A percentile compares a stretch with the other conserved stretches of the same genome.
These are phyloP conservation scores for Colletotrichum sp. DNA, from an alignment of 2,329 filamentous ascomycete species.

Conservation along the genomic window DNA sequence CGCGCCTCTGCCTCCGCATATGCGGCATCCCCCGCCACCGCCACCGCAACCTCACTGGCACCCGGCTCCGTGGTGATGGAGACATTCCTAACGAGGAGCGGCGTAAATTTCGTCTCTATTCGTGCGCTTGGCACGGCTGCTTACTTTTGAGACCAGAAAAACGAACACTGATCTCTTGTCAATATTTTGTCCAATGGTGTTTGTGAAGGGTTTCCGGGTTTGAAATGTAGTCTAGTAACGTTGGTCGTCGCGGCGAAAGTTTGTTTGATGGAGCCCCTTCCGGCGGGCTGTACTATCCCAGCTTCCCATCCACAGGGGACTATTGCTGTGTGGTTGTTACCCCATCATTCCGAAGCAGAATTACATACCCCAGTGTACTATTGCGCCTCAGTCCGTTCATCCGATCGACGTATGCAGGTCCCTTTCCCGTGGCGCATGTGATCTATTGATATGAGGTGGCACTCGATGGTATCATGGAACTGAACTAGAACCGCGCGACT, in stretches of 20 bases:
- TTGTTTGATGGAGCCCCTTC: background rate
- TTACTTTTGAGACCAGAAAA: background rate
- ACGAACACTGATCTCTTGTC: background rate
- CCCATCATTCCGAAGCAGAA: background rate
- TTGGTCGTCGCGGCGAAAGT: background rate
- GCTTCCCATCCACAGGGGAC: background rate
- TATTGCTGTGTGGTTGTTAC: background rate
- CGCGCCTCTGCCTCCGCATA: slow-evolving; percentile 9
- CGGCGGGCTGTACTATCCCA: background rate
- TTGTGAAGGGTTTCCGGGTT: background rate
- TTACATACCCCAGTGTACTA: background rate
- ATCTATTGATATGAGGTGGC: background rate
- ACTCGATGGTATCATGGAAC: background rate
- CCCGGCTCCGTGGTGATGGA: background rate
- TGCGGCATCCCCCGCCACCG: slow-evolving; percentile 13
- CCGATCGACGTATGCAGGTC: background rate
- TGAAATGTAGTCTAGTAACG: background rate
- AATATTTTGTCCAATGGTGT: background rate
- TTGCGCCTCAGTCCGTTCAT: background rate
- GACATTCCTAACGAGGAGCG: background rate
- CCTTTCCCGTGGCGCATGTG: background rate
- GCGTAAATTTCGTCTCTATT: background rate
- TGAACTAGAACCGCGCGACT: background rate
- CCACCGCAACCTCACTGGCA: slow-evolving; percentile 17
- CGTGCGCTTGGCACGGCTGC: background rate